These are phyloP conservation scores for Colletotrichum abscissum DNA, from an alignment of 2,329 filamentous ascomycete genomes.

Conservation along the genomic window DNA sequence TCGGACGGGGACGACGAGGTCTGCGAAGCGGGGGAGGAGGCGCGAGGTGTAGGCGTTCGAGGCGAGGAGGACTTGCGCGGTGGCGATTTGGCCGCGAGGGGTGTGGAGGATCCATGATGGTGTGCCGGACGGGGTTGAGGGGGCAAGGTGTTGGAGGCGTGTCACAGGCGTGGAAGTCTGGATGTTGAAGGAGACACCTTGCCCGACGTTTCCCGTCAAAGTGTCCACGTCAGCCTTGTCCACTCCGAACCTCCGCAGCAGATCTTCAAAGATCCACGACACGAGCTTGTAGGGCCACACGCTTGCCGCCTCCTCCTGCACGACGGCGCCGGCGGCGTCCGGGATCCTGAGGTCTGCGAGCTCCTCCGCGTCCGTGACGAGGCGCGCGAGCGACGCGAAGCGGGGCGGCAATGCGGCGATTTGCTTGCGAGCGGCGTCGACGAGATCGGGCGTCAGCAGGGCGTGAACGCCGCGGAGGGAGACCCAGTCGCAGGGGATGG, in stretches of 20 bases:
- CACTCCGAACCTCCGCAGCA: constrained; percentile 53
- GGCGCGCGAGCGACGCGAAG: constrained; percentile 59
- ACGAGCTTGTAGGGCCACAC: constrained; percentile 90
- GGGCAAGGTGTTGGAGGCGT: constrained; percentile 50
- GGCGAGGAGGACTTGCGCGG: constrained; percentile 77
- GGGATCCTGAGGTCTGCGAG: constrained; percentile 67
- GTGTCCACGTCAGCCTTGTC: constrained; percentile 34
- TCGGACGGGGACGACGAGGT: constrained; percentile 80
- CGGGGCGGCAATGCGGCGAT: constrained; percentile 68
- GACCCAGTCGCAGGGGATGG: constrained; percentile 78
- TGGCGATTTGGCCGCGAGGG: constrained; percentile 71
- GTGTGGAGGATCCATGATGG: constrained; percentile 73
- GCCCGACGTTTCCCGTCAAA: constrained; percentile 19
- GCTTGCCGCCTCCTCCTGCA: constrained; percentile 73
- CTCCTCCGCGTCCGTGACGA: constrained; percentile 51
- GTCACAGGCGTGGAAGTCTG: constrained; percentile 79
- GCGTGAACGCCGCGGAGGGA: constrained; percentile 72
- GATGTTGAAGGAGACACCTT: constrained; percentile 67
- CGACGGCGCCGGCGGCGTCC: constrained; percentile 70
- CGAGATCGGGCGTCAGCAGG: constrained; percentile 67
- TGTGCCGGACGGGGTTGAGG: constrained; percentile 7
- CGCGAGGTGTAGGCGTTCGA: constrained; percentile 88
- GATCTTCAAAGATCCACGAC: constrained; percentile 73
- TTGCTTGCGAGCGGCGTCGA: constrained; percentile 61
- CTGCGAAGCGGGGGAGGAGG: constrained; percentile 75